Evolutionary conservation across 1,284 basidiomycete genomes (phyloP), one percentile per base, ranked within the genome.

Genomic region (Apiotrichum akiyoshidainum): DNA sequence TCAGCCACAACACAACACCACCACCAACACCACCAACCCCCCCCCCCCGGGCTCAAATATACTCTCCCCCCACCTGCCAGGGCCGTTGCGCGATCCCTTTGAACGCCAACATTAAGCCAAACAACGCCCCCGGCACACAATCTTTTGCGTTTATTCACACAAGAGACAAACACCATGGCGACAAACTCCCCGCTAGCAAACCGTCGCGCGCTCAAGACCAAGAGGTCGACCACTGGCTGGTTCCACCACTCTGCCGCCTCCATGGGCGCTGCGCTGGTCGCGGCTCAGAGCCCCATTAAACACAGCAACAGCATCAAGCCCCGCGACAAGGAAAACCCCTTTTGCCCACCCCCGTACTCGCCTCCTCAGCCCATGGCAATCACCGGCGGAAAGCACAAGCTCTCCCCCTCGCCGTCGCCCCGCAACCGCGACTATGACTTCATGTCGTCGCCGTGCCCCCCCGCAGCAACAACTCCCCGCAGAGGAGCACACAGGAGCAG

Each of bases 401-500:
- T 76, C 0, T 73, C 73, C 1, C 72, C 73, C 1, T 71, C 71
- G 5, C 73, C 74, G 2, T 75, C 62, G 7, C 63, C 67, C 17
- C 57, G 61, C 48, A 52, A 67, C 33, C 64, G 68, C 37, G 76
- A 75, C 52, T 75, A 77, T 41, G 76, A 79, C 54, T 74, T 76
- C 57, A 74, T 77, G 68, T 70, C 75, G 11, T 75, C 76, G 0
- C 74, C 75, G 3, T 55, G 71, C 13, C 59, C 64, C 60, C 16
- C 57, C 41, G 14, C 44, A 17, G 21, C 42, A 33, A 19, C 44
- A 46, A 55, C 35, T 48, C 52, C 14, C 4, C 52, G 26, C 31
- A 37, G 26, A 34, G 46, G 26, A 34, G 46, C 5, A 10, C 9
- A 11, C 17, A 11, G 33, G 34, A 41, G 46, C 50, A 59, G 41